These are phyloP conservation scores for Rutstroemia sp. DNA, from an alignment of 2,329 filamentous ascomycete species.

Conservation along the genomic window DNA sequence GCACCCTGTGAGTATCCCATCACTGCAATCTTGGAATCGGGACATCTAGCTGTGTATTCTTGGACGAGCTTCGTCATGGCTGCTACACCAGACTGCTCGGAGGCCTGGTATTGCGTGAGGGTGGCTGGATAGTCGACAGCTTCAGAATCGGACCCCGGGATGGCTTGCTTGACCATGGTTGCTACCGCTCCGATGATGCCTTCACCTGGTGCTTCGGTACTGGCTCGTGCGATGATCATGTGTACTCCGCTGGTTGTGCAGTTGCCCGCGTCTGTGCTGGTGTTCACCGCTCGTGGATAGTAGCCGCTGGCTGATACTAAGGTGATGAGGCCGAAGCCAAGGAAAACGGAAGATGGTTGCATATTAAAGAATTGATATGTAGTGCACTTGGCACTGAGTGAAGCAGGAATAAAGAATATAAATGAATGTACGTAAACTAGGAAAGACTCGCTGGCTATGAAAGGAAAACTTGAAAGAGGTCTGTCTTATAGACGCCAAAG, in stretches of 20 bases:
- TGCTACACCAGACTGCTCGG: constrained; percentile 27
- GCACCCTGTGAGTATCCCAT: constrained; percentile 22
- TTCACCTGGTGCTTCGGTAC: constrained; percentile 29
- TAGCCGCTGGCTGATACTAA: background rate
- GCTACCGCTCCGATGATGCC: constrained; percentile 30
- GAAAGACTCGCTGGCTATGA: no score
- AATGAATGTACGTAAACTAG: no score
- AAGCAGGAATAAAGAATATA: background rate
- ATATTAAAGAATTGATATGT: background rate
- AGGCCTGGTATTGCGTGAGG: constrained; percentile 22
- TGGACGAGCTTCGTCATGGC: constrained; percentile 27
- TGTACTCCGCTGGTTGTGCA: constrained; percentile 14
- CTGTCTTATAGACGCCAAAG: no score
- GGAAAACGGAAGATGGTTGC: background rate
- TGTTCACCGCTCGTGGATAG: background rate
- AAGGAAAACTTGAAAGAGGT: no score
- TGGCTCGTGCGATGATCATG: constrained; percentile 33
- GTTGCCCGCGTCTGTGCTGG: background rate
- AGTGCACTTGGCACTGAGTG: background rate
- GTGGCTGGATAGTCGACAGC: constrained; percentile 31
- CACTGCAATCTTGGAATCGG: constrained; percentile 25
- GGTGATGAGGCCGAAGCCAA: background rate
- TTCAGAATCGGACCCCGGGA: constrained; percentile 30
- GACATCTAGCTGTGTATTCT: constrained; percentile 27
- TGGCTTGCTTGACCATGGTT: constrained; percentile 23